phyloP scores from a whole-genome alignment of 164 flowering plant genomes.

The Tetracentron sinense region DNA sequence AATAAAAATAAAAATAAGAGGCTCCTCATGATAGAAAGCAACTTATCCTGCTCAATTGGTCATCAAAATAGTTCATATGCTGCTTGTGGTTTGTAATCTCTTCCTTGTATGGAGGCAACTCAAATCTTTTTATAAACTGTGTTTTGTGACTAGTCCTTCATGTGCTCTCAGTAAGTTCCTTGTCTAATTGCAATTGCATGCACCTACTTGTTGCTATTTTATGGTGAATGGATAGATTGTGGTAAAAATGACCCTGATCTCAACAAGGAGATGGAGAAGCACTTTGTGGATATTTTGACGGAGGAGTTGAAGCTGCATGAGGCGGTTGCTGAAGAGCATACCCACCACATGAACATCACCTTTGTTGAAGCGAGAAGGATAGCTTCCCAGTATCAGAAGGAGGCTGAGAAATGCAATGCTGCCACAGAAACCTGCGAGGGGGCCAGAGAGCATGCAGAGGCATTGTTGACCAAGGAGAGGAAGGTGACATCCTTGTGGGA shows the following conservation, averaged over 20 bases:
- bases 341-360: conserved; percentile 65
- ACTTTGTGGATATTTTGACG: conserved; percentile 71
- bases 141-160: background rate
- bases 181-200: background rate
- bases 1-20: too few relatives aligned
- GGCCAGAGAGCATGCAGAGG: conserved; percentile 78
- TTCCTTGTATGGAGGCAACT: background rate
- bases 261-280: conserved; percentile 84
- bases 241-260: conserved; percentile 82
- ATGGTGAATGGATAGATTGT: conserved; percentile 47
- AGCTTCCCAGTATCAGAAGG: conserved; percentile 73
- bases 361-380: conserved; percentile 67
- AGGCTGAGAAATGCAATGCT: conserved; percentile 85
- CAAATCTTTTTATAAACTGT: background rate
- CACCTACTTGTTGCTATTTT: background rate
- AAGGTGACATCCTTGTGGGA: conserved; percentile 78
- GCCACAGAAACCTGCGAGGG: conserved; percentile 88
- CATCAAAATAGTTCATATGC: background rate
- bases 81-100: background rate
- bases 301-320: conserved; percentile 84
- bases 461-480: conserved; percentile 57
- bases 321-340: conserved; percentile 54
- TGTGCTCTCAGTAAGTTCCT: background rate
- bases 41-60: too few relatives aligned
- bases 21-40: too few relatives aligned